These are phyloP conservation scores for Stellera chamaejasme DNA, from an alignment of 345 rosid genomes.

Conservation along the genomic window DNA sequence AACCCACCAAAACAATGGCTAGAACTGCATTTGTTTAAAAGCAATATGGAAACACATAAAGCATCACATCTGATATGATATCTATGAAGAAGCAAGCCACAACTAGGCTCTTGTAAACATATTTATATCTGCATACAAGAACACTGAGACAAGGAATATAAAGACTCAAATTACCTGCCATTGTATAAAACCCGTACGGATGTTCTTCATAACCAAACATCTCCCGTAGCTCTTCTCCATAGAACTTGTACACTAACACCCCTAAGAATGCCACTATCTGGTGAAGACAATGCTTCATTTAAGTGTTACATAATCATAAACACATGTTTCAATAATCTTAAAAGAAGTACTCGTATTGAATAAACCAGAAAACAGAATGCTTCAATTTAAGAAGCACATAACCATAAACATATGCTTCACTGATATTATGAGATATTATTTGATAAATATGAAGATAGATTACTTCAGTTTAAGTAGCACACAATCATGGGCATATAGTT, in stretches of 20 bases:
- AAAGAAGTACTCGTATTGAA: too few relatives aligned
- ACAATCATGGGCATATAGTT: background rate
- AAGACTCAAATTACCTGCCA: conserved; percentile 58
- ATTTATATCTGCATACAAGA: background rate
- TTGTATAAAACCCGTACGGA: conserved; percentile 92
- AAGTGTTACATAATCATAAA: background rate
- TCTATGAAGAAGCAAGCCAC: too few relatives aligned
- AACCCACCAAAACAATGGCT: conserved; percentile 93
- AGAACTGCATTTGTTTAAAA: conserved; percentile 41
- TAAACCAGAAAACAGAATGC: too few relatives aligned
- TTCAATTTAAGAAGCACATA: too few relatives aligned
- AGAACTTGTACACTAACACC: conserved; percentile 86
- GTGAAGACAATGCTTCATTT: conserved; percentile 16
- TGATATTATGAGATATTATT: too few relatives aligned
- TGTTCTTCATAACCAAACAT: conserved; percentile 99
- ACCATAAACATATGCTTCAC: too few relatives aligned
- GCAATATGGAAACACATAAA: background rate
- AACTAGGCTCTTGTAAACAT: background rate
- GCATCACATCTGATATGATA: background rate
- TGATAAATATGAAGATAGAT: background rate
- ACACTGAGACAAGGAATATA: background rate
- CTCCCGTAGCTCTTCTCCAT: conserved; percentile 91
- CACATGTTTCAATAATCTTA: too few relatives aligned
- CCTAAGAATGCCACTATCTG: conserved; percentile 96
- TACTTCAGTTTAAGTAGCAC: conserved; percentile 9